Evolutionary conservation across 305 asterid species (phyloP).

Genomic region (Fraxinus platypoda): DNA sequence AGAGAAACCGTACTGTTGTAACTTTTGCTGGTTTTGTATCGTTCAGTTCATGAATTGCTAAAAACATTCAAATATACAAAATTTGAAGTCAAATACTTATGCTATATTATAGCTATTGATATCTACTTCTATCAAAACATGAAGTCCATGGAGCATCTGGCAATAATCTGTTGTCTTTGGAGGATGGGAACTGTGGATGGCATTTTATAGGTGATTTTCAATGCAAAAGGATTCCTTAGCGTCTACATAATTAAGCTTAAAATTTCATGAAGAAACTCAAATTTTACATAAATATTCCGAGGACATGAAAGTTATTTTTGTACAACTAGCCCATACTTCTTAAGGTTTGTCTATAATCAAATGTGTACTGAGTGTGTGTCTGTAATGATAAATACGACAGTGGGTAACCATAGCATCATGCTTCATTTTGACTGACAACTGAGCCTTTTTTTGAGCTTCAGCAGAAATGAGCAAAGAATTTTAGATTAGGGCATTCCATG

Average conservation of each 20-base stretch:
- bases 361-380: neutral
- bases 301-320: neutral
- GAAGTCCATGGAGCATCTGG: neutral
- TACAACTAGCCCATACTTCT: neutral
- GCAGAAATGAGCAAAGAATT: neutral
- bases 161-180: neutral
- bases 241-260: neutral
- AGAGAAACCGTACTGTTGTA: neutral
- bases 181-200: neutral
- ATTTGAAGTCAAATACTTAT: neutral
- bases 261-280: neutral
- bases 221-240: neutral
- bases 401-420: slow-evolving; percentile 1
- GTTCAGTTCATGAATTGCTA: neutral
- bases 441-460: neutral
- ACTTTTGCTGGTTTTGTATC: neutral
- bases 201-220: neutral
- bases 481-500: slow-evolving; percentile 7
- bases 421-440: neutral
- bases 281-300: neutral
- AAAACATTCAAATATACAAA: neutral
- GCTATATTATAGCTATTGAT: neutral
- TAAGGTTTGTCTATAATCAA: neutral
- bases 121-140: neutral
- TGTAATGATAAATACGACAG: neutral